Conservation (phyloP, 495 filamentous ascomycete species). For the Hyaloscypha finlandica region DNA sequence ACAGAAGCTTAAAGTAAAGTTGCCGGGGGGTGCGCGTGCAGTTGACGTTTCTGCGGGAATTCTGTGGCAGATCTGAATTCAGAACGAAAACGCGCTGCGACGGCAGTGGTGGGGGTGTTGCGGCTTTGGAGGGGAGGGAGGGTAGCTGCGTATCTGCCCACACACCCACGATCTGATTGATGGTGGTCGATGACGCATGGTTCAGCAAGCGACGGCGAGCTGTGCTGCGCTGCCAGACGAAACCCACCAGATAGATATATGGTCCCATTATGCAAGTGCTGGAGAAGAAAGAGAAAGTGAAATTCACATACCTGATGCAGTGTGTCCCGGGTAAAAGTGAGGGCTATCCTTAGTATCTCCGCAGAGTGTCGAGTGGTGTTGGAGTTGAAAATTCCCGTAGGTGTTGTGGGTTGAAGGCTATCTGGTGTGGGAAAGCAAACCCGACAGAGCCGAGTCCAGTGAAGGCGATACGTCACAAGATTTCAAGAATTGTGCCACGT, state of each 20-base stretch:
- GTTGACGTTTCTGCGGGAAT: neutral
- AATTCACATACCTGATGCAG: neutral
- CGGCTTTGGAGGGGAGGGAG: neutral
- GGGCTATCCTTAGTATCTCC: neutral
- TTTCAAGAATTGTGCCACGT: neutral
- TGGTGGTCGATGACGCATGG: conserved; percentile 16
- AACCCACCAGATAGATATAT: neutral
- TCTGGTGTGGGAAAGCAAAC: neutral
- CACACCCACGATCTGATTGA: neutral
- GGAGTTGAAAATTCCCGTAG: neutral
- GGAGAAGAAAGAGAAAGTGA: neutral
- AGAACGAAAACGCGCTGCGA: neutral
- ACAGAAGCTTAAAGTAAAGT: conserved; percentile 31
- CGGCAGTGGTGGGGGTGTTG: neutral
- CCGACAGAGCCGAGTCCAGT: neutral
- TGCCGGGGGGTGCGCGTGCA: conserved; percentile 3
- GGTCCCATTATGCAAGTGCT: neutral
- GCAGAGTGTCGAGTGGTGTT: neutral
- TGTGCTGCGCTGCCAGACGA: neutral
- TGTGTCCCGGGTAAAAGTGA: neutral
- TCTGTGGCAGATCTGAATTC: neutral
- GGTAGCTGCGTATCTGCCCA: neutral
- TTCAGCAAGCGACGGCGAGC: conserved; percentile 12
- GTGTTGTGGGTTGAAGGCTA: neutral
- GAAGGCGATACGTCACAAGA: neutral